Evolutionary conservation across 352 stramenopile species (phyloP).

Genomic region (Hyaloperonospora arabidopsidis): DNA sequence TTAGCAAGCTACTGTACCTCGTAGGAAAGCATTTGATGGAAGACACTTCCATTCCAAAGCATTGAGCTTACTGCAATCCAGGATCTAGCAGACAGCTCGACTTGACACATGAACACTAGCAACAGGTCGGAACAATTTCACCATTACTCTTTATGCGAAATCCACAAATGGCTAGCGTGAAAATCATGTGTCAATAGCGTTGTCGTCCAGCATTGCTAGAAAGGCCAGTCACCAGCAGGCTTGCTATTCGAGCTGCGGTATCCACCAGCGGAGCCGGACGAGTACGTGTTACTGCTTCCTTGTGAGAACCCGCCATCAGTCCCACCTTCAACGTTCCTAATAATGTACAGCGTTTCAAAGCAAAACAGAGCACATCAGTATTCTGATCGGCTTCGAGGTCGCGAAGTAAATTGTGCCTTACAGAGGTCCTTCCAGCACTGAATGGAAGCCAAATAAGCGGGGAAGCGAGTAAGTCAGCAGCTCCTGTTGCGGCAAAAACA

Average conservation of each 20-base stretch:
- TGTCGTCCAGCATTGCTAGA: constrained; percentile 28
- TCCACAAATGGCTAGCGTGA: background rate
- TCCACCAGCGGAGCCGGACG: constrained; percentile 26
- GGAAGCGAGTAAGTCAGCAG: constrained; percentile 72
- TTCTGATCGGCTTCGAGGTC: background rate
- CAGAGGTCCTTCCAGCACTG: constrained; percentile 58
- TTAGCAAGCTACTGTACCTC: too few relatives aligned
- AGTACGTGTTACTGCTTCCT: constrained; percentile 23
- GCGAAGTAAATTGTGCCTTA: constrained; percentile 22
- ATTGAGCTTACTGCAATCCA: too few relatives aligned
- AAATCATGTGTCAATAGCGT: background rate
- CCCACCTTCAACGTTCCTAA: constrained; percentile 44
- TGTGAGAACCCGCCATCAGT: constrained; percentile 19
- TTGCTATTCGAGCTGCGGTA: constrained; percentile 34
- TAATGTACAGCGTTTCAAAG: background rate
- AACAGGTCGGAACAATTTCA: background rate
- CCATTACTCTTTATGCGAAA: background rate
- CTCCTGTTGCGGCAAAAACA: constrained; percentile 29
- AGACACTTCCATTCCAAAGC: too few relatives aligned
- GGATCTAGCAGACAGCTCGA: background rate
- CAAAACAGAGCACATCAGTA: constrained; percentile 4
- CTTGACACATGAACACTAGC: background rate
- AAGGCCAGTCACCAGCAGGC: constrained; percentile 64
- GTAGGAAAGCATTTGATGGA: too few relatives aligned
- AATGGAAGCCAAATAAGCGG: constrained; percentile 71